Evolutionary conservation across 306 rosid species (phyloP).

Genomic region (Prosopis cineraria): DNA sequence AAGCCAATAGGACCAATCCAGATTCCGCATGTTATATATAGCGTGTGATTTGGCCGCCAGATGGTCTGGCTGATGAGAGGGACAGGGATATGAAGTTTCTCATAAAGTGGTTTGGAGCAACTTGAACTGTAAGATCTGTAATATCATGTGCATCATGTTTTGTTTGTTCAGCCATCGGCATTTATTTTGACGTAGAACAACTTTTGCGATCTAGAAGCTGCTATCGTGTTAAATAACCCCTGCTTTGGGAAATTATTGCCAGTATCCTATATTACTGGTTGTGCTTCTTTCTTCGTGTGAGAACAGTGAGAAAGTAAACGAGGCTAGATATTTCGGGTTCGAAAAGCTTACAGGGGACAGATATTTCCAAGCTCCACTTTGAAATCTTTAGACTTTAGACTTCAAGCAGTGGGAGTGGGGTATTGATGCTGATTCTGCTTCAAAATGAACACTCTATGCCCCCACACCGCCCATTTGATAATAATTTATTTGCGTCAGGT

Average conservation of each 20-base stretch:
- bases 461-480: background rate
- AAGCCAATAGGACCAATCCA: background rate
- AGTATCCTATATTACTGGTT: background rate
- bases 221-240: too few species aligned
- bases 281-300: background rate
- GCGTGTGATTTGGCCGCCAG: constrained; percentile 4
- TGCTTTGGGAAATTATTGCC: background rate
- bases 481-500: too few species aligned
- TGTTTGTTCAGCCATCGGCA: background rate
- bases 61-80: constrained; percentile 19
- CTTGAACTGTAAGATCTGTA: background rate
- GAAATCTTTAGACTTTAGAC: background rate
- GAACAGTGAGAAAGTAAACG: too few species aligned
- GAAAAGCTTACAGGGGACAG: background rate
- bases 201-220: too few species aligned
- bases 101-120: background rate
- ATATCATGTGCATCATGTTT: background rate
- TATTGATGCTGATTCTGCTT: background rate
- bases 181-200: background rate
- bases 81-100: background rate
- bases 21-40: background rate
- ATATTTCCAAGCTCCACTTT: background rate
- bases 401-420: background rate
- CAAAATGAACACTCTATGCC: background rate
- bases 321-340: background rate